A percentile compares a stretch with the other conserved stretches of the same genome.
Evolutionary conservation across 345 rosid species (phyloP).

Genomic region (Combretum micranthum): DNA sequence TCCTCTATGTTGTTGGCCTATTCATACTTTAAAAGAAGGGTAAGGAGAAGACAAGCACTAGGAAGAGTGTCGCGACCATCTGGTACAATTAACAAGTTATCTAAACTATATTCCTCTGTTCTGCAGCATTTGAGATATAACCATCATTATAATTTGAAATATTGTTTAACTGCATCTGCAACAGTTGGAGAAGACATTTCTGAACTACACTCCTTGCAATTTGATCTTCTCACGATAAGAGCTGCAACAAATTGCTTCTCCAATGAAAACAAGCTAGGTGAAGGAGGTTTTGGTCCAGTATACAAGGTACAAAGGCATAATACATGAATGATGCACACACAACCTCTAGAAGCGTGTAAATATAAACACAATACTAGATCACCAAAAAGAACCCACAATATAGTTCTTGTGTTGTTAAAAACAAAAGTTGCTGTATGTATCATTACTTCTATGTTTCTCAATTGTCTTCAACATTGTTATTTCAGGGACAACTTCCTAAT

Average conservation of each 20-base stretch:
- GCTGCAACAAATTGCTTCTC: slow-evolving; percentile 31
- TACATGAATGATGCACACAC: background rate
- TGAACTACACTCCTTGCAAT: slow-evolving; percentile 10
- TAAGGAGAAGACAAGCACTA: no score
- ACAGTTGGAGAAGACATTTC: slow-evolving; percentile 4
- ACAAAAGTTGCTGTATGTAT: no score
- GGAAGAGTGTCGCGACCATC: no score
- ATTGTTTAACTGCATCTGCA: background rate
- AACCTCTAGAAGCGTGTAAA: no score
- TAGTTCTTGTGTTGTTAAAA: no score
- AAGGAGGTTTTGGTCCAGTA: slow-evolving; percentile 51
- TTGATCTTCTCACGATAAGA: slow-evolving; percentile 5
- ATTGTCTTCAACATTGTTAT: no score
- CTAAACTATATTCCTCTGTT: background rate
- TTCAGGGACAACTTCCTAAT: slow-evolving; percentile 18
- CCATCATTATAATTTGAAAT: background rate
- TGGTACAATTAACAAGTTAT: no score
- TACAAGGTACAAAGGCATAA: slow-evolving; percentile 20
- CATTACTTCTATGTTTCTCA: no score
- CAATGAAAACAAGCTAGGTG: slow-evolving; percentile 29
- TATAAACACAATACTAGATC: no score
- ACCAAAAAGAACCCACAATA: no score
- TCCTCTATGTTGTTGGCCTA: no score
- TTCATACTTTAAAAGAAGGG: no score
- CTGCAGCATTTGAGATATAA: background rate